A percentile compares a stretch with the other conserved stretches of the same genome.
Conservation (phyloP, 192 early-diverging fungal species). For the Radiomyces spectabilis region DNA sequence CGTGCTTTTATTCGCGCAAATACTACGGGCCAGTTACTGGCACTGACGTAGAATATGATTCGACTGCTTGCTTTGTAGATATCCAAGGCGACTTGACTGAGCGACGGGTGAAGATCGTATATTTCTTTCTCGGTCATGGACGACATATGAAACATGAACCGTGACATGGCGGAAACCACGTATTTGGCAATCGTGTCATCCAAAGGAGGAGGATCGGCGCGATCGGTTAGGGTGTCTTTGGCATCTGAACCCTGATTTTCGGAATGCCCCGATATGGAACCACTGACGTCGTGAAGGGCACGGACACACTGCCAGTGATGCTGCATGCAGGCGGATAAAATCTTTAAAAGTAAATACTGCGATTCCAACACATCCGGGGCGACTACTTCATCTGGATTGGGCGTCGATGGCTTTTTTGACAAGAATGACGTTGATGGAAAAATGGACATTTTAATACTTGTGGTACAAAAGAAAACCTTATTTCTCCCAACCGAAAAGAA, state of each 20-base stretch:
- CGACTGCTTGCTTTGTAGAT: constrained; percentile 72
- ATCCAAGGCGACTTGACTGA: constrained; percentile 27
- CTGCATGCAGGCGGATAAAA: constrained; percentile 77
- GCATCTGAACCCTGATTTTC: no score
- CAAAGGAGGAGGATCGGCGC: constrained; percentile 68
- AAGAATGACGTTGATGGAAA: no score
- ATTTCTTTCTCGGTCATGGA: background rate
- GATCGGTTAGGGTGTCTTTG: no score
- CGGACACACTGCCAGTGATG: constrained; percentile 51
- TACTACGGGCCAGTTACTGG: constrained; percentile 81
- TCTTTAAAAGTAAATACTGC: constrained; percentile 70
- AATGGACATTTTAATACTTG: no score
- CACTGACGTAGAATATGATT: constrained; percentile 76
- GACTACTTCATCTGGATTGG: constrained; percentile 33
- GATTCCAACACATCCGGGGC: constrained; percentile 65
- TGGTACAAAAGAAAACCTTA: background rate
- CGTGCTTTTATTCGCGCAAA: constrained; percentile 61
- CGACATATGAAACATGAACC: constrained; percentile 42
- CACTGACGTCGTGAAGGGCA: constrained; percentile 2
- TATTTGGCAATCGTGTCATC: constrained; percentile 61
- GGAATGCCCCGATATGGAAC: constrained; percentile 2
- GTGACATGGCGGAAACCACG: constrained; percentile 44
- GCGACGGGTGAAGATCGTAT: constrained; percentile 3
- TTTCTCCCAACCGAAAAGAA: background rate
- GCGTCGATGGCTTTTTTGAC: constrained; percentile 5